phyloP scores from a whole-genome alignment of 805 yeast genomes.

The Scheffersomyces lignosus region DNA sequence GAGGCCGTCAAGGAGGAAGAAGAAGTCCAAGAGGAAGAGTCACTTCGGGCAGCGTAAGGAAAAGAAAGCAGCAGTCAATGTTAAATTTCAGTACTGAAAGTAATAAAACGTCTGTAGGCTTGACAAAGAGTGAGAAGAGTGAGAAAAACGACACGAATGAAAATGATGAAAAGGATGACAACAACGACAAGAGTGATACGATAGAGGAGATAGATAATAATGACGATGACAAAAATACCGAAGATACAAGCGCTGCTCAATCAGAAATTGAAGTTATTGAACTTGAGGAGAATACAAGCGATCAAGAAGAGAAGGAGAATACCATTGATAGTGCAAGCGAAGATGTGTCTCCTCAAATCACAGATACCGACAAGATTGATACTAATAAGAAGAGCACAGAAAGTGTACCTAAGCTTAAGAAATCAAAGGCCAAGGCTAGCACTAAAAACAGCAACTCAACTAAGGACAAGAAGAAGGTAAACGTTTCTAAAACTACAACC shows the following conservation, averaged over 20 bases:
- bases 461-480: background rate
- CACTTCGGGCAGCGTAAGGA: constrained; percentile 19
- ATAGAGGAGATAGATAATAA: background rate
- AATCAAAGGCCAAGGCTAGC: background rate
- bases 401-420: too few species aligned
- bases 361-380: background rate
- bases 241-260: background rate
- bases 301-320: too few species aligned
- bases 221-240: too few species aligned
- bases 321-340: too few species aligned
- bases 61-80: constrained; percentile 19
- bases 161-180: constrained; percentile 3
- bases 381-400: background rate
- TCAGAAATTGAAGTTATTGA: background rate
- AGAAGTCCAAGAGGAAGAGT: constrained; percentile 25
- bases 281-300: background rate
- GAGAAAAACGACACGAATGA: constrained; percentile 1
- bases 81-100: constrained; percentile 6
- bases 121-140: constrained; percentile 4
- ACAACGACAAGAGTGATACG: constrained; percentile 3
- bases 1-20: constrained; percentile 26
- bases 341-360: too few species aligned
- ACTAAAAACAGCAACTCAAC: background rate
- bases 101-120: constrained; percentile 9
- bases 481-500: background rate